Base-by-base conservation (phyloP, 2,329 filamentous ascomycete genomes). In the Fusarium lateritium region DNA sequence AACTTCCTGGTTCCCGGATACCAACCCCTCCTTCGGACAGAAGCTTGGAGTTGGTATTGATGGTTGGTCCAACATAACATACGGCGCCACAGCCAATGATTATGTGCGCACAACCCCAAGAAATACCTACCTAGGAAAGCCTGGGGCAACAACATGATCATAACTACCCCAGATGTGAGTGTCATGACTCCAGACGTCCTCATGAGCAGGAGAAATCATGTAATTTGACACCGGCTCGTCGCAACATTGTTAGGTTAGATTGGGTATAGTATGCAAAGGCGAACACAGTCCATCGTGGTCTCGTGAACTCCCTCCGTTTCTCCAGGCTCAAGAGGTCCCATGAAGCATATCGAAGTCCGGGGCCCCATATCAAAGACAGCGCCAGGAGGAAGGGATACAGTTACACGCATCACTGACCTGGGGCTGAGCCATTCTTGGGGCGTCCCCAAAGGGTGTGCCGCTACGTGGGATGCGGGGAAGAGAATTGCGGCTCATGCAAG, bases 401-500 rank as follows among this genome's bases (percentile, higher is more conserved):
- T 53, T 66, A 46, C 57, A 54, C 43, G 46, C 47, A 55, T 47
- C 49, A 34, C 38, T 45, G 22, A 21, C 22, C 39, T 45, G 60
- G 49, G 46, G 46, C 47, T 46, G 46, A 49, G 44, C 19, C 38
- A 45, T 51, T 57, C 43, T 50, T 49, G 66, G 67, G 63, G 65
- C 43, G 56, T 69, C 61, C 53, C 62, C 51, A 58, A 49, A 58
- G 66, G 64, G 67, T 13, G 66, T 68, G 69, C 59, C 59, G 47
- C 56, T 44, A 72, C 60, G 17, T 70, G 50, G 67, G 60, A 74
- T 75, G 73, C 71, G 73, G 73, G 73, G 73, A 75, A 75, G 46
- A 44, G 40, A 70, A 74, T 71, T 75, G 73, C 73, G 73, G 73
- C 73, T 75, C 73, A 75, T 75, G 73, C 71, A 75, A 75, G 71